Base-by-base conservation (phyloP, 2,329 filamentous ascomycete species). In the Colletotrichum karsti region DNA sequence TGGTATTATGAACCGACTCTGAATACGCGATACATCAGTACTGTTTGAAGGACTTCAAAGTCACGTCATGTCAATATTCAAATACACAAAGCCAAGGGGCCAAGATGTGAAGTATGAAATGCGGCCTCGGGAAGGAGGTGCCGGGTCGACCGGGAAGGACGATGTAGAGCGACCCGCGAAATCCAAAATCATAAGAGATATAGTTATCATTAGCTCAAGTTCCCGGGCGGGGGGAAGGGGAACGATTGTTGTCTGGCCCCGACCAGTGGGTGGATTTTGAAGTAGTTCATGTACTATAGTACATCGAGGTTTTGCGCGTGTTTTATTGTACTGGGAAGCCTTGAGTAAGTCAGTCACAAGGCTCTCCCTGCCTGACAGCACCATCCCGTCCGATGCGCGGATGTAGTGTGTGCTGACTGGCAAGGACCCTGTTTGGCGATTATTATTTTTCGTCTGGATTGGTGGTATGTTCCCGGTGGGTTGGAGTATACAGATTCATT, bases 91-190 rank as follows among this genome's bases (percentile, higher is more conserved):
- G 15, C n/a, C n/a, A n/a, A n/a, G 39, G 18, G 37, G 5, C 22
- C 28, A 35, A 20, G 12, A 35, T 9, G 33, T 35, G 33, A 35
- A 35, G 15, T 13, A 13, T 2, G 33, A 15, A 5, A 46, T 24
- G 42, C 12, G 20, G 10, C 33, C 42, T 51, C 33, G 50, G 50
- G 20, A 54, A 22, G 28, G 50, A 42, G 15, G 35, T 56, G 53
- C 53, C 53, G 53, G 20, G 53, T 13, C 35, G 10, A 56, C 53
- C 37, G 53, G 53, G 53, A 56, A 42, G 51, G 51, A 55, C 51
- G 30, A 55, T 24, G 51, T 5, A 35, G 12, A 35, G 33, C 10
- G 33, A 35, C 33, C 33, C 33, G 15, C 10, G 15, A 10, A 12
- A 12, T 5, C 33, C 9, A 35, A 13, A 15, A 35, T 35, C 10